Evolutionary conservation across 805 yeast genomes (phyloP), one percentile per base, ranked within the genome.

Genomic region (Lipomyces orientalis): DNA sequence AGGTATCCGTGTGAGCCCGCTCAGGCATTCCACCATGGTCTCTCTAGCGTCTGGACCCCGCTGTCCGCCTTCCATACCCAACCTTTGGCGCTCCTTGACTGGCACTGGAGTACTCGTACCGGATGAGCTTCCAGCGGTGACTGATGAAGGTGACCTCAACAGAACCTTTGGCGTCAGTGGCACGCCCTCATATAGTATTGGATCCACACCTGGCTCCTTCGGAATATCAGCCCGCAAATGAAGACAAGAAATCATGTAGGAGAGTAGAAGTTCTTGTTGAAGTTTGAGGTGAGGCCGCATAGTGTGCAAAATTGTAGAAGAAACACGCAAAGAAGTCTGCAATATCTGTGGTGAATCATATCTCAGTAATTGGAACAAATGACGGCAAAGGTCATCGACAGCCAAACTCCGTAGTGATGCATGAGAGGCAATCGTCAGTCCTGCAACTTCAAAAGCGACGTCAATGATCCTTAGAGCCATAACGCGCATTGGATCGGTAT

Each of bases 371-470:
- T 88, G 95, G 58, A 94, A 85, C 35, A 93, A 83, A 74, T 91
- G 90, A 76, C 93, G 94, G 77, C 92, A 91, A n/a, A 93, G 85
- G 9, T 90, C 88, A 74, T 92, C 95, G 1, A 94, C 85, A 9
- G 91, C 84, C 34, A 92, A 79, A 22, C 83, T 84, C 76, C 91
- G 84, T 58, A 93, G 80, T 3, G 88, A 82, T 1, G 90, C 87
- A 75, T 90, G 94, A 35, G 79, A 76, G 2, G 85, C 81, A 61
- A 93, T 83, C 16, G 81, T 82, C 62, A 82, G 80, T 2, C 97
- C 97, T 10, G 92, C 83, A 4, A 91, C 88, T 78, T 95, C 98
- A 60, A 95, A 83, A 0, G 96, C 90, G 0, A 89, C 88, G 64
- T 87, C 88, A 54, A 95, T 82, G 54, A 94, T 83, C 35, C 88